phyloP scores from a whole-genome alignment of 306 rosid species.

The Medicago lupulina region DNA sequence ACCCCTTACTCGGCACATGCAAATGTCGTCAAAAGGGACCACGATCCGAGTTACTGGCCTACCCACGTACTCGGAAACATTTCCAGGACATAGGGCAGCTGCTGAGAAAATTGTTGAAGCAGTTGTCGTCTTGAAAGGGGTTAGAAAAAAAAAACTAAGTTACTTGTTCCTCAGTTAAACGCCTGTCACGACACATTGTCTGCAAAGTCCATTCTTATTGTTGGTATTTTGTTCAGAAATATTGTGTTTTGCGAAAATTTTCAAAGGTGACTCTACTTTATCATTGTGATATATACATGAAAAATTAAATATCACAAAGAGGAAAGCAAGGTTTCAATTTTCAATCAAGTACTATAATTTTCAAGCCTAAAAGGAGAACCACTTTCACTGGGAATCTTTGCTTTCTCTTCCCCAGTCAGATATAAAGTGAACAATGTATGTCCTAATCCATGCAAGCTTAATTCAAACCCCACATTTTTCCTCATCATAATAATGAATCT shows the following conservation, averaged over 20 bases:
- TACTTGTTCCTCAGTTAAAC: background rate
- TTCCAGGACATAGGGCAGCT: too few relatives aligned
- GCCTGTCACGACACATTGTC: too few relatives aligned
- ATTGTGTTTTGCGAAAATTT: background rate
- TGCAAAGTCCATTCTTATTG: too few relatives aligned
- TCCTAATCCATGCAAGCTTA: background rate
- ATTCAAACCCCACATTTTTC: background rate
- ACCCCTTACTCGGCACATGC: too few relatives aligned
- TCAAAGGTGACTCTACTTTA: background rate
- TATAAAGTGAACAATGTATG: background rate
- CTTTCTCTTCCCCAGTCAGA: constrained; percentile 13
- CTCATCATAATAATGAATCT: background rate
- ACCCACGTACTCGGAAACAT: too few relatives aligned
- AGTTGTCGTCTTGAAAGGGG: too few relatives aligned
- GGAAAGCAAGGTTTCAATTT: constrained; percentile 5
- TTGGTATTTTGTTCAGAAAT: too few relatives aligned
- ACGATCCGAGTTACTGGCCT: too few relatives aligned
- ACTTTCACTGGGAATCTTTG: constrained; percentile 11
- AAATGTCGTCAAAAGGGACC: too few relatives aligned
- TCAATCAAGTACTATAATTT: constrained; percentile 1
- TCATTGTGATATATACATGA: constrained; percentile 19
- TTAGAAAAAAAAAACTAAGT: too few relatives aligned
- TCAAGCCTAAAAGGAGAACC: constrained; percentile 13
- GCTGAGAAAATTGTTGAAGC: too few relatives aligned
- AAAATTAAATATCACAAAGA: constrained; percentile 22